phyloP scores from a whole-genome alignment of 176 grass and related monocot genomes.

The Calamus simplicifolius region DNA sequence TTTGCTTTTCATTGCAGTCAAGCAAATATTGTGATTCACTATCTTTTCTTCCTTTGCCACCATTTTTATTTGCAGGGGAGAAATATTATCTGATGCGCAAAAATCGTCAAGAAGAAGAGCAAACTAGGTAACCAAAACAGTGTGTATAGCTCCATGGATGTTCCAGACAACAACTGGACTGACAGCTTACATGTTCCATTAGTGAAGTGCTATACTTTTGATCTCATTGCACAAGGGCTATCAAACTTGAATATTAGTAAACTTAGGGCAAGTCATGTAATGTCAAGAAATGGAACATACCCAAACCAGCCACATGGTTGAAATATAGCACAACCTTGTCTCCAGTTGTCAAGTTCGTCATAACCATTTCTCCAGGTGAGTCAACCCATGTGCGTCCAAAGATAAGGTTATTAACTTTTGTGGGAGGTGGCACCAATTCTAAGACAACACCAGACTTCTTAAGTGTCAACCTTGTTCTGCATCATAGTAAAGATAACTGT shows the following conservation, averaged over 20 bases:
- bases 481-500: neutral
- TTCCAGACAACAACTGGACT: no score
- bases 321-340: conserved; percentile 89
- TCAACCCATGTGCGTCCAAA: conserved; percentile 95
- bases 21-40: no score
- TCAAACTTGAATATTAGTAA: neutral
- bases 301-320: conserved; percentile 98
- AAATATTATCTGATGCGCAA: no score
- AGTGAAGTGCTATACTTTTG: no score
- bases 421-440: conserved; percentile 74
- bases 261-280: neutral
- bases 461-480: conserved; percentile 67
- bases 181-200: no score
- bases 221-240: no score
- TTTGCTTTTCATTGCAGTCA: no score
- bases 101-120: no score
- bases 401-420: conserved; percentile 92
- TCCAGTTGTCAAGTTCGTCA: conserved; percentile 80
- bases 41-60: no score
- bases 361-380: conserved; percentile 75
- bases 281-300: conserved; percentile 28
- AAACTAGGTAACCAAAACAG: no score
- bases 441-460: conserved; percentile 73
- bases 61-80: no score
- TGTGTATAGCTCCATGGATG: no score